Evolutionary conservation across 768 basidiomycete species (phyloP).

Genomic region (Gelatoporia subvermispora): DNA sequence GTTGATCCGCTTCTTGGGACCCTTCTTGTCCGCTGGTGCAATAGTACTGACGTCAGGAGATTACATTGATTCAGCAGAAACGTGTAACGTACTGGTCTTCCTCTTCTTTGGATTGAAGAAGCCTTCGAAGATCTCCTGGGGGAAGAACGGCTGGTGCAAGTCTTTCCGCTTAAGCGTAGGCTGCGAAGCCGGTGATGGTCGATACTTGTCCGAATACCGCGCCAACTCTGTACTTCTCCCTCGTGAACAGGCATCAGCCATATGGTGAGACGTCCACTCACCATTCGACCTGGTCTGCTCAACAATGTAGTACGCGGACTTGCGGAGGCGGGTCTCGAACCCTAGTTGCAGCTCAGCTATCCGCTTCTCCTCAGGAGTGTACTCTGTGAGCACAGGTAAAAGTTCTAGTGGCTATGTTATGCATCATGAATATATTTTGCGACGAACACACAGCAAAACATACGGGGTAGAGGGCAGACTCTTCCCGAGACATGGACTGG

Average conservation of each 20-base stretch:
- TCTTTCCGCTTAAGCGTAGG: conserved; percentile 68
- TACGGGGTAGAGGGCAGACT: conserved; percentile 78
- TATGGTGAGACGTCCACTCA: conserved; percentile 14
- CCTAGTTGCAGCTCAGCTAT: conserved; percentile 65
- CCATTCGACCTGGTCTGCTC: conserved; percentile 66
- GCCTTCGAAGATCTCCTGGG: conserved; percentile 65
- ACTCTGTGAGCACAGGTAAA: conserved; percentile 65
- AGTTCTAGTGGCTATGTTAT: conserved; percentile 58
- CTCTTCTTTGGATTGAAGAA: conserved; percentile 76
- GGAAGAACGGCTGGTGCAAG: conserved; percentile 74
- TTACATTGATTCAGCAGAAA: not conserved
- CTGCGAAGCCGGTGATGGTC: conserved; percentile 52
- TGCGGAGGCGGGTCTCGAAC: conserved; percentile 58
- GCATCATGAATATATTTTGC: not conserved
- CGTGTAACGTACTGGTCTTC: conserved; percentile 17
- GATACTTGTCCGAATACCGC: conserved; percentile 83
- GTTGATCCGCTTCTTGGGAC: conserved; percentile 42
- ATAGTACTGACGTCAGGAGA: not conserved
- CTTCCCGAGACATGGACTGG: conserved; percentile 71
- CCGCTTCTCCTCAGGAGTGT: conserved; percentile 58
- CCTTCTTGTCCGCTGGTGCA: conserved; percentile 26
- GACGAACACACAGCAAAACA: conserved; percentile 22
- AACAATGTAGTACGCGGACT: conserved; percentile 70
- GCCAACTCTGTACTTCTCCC: conserved; percentile 50
- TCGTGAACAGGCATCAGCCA: not conserved